Conservation (phyloP, 495 filamentous ascomycete species). For the Darksidea phi region DNA sequence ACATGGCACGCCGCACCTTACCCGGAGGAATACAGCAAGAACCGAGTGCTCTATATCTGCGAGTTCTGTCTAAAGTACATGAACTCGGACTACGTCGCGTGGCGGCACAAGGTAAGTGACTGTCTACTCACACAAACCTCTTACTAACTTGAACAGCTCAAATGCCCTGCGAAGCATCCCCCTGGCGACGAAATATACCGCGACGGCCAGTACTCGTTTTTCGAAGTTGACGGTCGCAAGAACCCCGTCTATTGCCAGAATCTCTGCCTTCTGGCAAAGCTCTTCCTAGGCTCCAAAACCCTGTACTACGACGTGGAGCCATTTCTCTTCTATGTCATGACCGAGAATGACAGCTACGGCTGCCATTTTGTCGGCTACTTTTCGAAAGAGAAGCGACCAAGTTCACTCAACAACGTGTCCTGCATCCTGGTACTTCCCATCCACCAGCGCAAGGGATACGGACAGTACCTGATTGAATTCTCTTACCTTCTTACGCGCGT, state of each 20-base stretch:
- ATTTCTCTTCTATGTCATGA: slow-evolving; percentile 98
- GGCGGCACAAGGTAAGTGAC: slow-evolving; percentile 78
- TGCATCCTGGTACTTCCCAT: slow-evolving; percentile 96
- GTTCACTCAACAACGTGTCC: slow-evolving; percentile 92
- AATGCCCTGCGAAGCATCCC: slow-evolving; percentile 93
- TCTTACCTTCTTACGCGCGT: slow-evolving; percentile 93
- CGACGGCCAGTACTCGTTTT: slow-evolving; percentile 88
- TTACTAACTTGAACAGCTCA: slow-evolving; percentile 47
- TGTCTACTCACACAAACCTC: background rate
- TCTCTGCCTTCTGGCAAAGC: slow-evolving; percentile 89
- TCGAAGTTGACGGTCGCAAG: slow-evolving; percentile 95
- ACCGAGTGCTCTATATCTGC: slow-evolving; percentile 93
- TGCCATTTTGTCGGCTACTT: slow-evolving; percentile 99
- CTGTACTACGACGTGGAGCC: slow-evolving; percentile 98
- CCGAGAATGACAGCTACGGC: slow-evolving; percentile 86
- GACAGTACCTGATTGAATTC: slow-evolving; percentile 94
- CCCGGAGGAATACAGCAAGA: slow-evolving; percentile 95
- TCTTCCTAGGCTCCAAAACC: slow-evolving; percentile 96
- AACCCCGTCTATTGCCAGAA: slow-evolving; percentile 98
- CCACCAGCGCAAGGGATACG: slow-evolving; percentile 95
- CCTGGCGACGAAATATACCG: slow-evolving; percentile 98
- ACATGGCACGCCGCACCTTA: slow-evolving; percentile 99
- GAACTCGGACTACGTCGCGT: slow-evolving; percentile 96
- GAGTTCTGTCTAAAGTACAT: slow-evolving; percentile 99
- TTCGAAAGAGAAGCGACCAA: slow-evolving; percentile 97